Percentiles rank a stretch among this genome's conserved stretches.
These are phyloP conservation scores for Huntiella abstrusa DNA, from an alignment of 2,329 filamentous ascomycete genomes.

Conservation along the genomic window DNA sequence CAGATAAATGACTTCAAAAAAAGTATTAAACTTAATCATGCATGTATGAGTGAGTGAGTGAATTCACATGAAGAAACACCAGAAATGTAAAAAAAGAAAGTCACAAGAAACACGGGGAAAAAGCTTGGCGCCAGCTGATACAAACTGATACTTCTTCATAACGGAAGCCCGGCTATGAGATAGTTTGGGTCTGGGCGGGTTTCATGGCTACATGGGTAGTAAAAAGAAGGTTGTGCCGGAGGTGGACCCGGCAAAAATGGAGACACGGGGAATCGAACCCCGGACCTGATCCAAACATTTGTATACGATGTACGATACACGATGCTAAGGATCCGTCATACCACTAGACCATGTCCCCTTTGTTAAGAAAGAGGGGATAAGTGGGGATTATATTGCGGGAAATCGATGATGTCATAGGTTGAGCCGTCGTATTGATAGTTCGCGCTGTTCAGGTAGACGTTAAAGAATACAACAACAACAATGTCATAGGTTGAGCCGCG, in stretches of 20 bases:
- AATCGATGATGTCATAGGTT: too few relatives aligned
- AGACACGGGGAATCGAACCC: slow-evolving; percentile 10
- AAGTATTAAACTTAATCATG: neutral
- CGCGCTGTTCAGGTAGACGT: too few relatives aligned
- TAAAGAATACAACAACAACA: too few relatives aligned
- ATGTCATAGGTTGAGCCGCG: too few relatives aligned
- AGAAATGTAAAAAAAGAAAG: neutral
- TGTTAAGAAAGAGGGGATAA: neutral
- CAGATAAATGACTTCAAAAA: neutral
- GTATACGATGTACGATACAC: neutral
- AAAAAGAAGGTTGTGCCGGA: neutral
- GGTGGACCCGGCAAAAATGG: neutral
- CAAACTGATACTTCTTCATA: neutral
- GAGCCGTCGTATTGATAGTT: too few relatives aligned
- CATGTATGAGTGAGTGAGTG: neutral
- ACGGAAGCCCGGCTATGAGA: neutral
- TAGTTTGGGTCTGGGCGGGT: neutral
- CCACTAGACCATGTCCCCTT: slow-evolving; percentile 5
- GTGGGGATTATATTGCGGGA: too few relatives aligned
- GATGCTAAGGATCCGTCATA: slow-evolving; percentile 11
- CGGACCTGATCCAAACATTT: slow-evolving; percentile 8
- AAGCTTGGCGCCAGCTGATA: neutral
- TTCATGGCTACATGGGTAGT: neutral
- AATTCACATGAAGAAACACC: neutral
- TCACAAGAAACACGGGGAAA: neutral